Evolutionary conservation across 2,329 filamentous ascomycete genomes (phyloP), one percentile per base, ranked within the genome.

Genomic region (Hypoxylon sp.): DNA sequence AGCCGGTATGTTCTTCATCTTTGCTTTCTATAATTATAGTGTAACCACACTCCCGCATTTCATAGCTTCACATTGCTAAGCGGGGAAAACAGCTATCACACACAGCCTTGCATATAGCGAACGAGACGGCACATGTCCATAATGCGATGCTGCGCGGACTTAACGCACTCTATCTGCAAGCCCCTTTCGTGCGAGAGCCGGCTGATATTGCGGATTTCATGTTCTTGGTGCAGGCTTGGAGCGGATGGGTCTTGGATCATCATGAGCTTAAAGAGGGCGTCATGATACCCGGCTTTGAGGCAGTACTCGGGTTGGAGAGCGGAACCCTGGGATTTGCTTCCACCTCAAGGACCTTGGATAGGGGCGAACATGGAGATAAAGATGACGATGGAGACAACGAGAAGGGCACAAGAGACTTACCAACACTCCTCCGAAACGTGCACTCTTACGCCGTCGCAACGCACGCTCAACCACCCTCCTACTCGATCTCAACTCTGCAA

Each of bases 121-220:
- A 67, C 31, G 69, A 73, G 38, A 64, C 72, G 49, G 57, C 64
- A 1, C 52, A 67, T 20, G 59, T 66, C 8, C 70, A 73, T 59
- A 73, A 73, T 49, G 60, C 65, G 12, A 63, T 73, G 53, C 57
- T 73, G 13, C 68, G 71, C 16, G 67, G 65, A 8, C 61, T 73
- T 7, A 74, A 73, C 57, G 63, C 68, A 9, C 65, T 73, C 12
- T 71, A 66, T 51, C 61, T 71, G 2, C 70, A 73, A 52, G 68
- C 68, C 4, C 64, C 66, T 2, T 61, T 66, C 44, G 51, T 73
- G 7, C 61, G 51, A 4, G 29, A 49, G n/a, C 29, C 55, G 0
- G 41, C 58, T 19, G 69, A 71, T 31, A 54, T 68, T n/a, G 29
- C 59, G 1, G 70, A 72, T 42, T 61, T 74, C 25, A 30, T 66